Evolutionary conservation across 2,329 filamentous ascomycete genomes (phyloP), one percentile per base, ranked within the genome.

Genomic region (Chaetomium globosum): DNA sequence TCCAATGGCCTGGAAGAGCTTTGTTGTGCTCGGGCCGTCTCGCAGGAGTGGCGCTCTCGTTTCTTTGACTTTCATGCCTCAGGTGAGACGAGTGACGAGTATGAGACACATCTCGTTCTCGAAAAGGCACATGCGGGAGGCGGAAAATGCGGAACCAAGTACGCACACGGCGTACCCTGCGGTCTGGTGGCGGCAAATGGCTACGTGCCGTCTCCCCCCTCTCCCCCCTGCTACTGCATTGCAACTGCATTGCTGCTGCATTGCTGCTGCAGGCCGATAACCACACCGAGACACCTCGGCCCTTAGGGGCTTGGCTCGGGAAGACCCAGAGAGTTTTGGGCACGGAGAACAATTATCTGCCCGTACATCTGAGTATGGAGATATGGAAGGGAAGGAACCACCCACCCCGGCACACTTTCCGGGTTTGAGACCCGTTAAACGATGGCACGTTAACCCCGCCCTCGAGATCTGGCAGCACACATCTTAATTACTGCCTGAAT

Each of bases 261-360:
- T 52, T 12, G 43, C 31, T n/a, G 52, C 51, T 56, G 36, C 52
- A 36, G 8, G 46, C 53, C 46, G 56, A 48, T 30, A 51, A 39
- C 36, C 33, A 55, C 49, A 59, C 55, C 55, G 48, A 59, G 43
- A 36, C 33, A 58, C 61, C 55, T 64, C 56, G 49, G 49, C 49
- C 46, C 52, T 39, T 56, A 46, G 16, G 36, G 26, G 30, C 19
- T n/a, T 30, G 28, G 56, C 56, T 21, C 36, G 49, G 19, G 5
- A 57, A n/a, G 23, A 43, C 8, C 39, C 43, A 31, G 33, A 59
- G 36, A n/a, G 16, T 43, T 43, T 43, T 5, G 39, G 19, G 39
- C 49, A 53, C 43, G 33, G 23, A 54, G n/a, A 53, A 39, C 39
- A 43, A n/a, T 6, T 7, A 43, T 3, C 33, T 12, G 1, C 9